Evolutionary conservation across 1,139 yeast species (phyloP).

Genomic region (Eremothecium cymbalariae): DNA sequence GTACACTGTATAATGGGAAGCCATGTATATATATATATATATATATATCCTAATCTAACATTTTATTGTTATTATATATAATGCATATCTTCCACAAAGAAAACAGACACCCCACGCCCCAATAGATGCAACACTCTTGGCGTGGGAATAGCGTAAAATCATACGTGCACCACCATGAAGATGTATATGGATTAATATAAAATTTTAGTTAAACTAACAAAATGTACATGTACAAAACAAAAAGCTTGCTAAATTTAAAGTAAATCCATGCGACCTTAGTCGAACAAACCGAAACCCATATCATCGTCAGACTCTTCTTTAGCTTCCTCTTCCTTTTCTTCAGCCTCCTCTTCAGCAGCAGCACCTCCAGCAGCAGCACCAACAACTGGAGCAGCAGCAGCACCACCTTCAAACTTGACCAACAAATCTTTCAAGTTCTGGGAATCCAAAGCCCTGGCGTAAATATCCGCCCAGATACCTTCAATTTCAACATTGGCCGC

Average conservation of each 20-base stretch:
- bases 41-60: conserved; percentile 2
- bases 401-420: conserved; percentile 70
- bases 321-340: conserved; percentile 46
- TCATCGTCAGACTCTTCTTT: conserved; percentile 59
- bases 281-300: conserved; percentile 84
- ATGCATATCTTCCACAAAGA: too few relatives aligned
- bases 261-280: conserved; percentile 37
- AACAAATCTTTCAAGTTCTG: conserved; percentile 70
- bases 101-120: too few relatives aligned
- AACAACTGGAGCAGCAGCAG: conserved; percentile 56
- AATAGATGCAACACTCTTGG: too few relatives aligned
- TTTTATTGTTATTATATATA: background rate
- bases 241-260: conserved; percentile 1
- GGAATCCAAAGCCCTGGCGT: conserved; percentile 72
- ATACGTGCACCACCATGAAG: background rate
- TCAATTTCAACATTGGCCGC: conserved; percentile 69
- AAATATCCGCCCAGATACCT: conserved; percentile 72
- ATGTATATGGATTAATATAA: conserved; percentile 1
- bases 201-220: conserved; percentile 7
- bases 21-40: conserved; percentile 13
- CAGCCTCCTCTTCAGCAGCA: conserved; percentile 51
- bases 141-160: conserved; percentile 1
- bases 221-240: conserved; percentile 10
- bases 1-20: conserved; percentile 31
- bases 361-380: conserved; percentile 50